Conservation (phyloP, 2,329 filamentous ascomycete species). For the Epichloe sylvatica region DNA sequence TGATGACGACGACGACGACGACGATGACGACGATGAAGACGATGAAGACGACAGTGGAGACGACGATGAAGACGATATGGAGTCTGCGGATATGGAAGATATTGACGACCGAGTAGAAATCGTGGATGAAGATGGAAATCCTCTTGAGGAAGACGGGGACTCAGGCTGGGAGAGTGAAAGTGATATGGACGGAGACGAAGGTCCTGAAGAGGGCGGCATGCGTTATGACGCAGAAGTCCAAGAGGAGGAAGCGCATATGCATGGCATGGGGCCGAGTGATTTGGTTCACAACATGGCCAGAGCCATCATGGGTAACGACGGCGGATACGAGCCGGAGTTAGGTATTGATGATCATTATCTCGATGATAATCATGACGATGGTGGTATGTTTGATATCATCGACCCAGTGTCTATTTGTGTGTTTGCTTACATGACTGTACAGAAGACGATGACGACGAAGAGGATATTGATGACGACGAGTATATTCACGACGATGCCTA, state of each 20-base stretch:
- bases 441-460: slow-evolving; percentile 49
- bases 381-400: slow-evolving; percentile 23
- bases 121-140: slow-evolving; percentile 48
- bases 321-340: slow-evolving; percentile 38
- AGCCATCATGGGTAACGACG: slow-evolving; percentile 39
- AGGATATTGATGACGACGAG: slow-evolving; percentile 55
- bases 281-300: slow-evolving; percentile 41
- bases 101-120: slow-evolving; percentile 42
- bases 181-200: slow-evolving; percentile 40
- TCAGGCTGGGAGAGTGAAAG: slow-evolving; percentile 49
- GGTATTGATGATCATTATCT: slow-evolving; percentile 38
- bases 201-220: slow-evolving; percentile 38
- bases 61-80: slow-evolving; percentile 34
- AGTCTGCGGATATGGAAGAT: slow-evolving; percentile 34
- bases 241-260: slow-evolving; percentile 36
- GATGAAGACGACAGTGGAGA: slow-evolving; percentile 50
- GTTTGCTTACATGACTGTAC: neutral
- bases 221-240: slow-evolving; percentile 43
- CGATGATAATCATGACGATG: slow-evolving; percentile 46
- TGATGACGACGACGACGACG: slow-evolving; percentile 42
- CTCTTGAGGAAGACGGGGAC: slow-evolving; percentile 44
- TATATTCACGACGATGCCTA: slow-evolving; percentile 48
- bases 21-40: slow-evolving; percentile 45
- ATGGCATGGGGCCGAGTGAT: slow-evolving; percentile 29
- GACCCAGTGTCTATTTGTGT: neutral